These are phyloP conservation scores for Alternaria angustiovoidea DNA, from an alignment of 2,329 filamentous ascomycete genomes.

Conservation along the genomic window DNA sequence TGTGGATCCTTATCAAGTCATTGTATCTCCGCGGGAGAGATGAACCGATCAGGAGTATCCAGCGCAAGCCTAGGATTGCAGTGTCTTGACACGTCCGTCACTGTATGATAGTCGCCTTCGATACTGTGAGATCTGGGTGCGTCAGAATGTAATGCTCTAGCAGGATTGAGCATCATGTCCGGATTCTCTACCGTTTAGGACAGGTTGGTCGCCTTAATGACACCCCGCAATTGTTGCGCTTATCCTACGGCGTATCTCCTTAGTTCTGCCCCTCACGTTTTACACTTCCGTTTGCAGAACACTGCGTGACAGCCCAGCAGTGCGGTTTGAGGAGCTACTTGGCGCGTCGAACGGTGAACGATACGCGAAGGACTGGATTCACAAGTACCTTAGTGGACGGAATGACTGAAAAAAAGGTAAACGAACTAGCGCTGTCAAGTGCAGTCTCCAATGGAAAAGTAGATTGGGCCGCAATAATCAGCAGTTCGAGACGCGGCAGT, in stretches of 20 bases:
- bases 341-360: constrained; percentile 30
- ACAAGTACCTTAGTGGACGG: background rate
- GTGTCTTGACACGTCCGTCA: background rate
- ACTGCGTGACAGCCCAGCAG: constrained; percentile 7
- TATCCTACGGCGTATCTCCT: background rate
- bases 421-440: constrained; percentile 5
- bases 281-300: background rate
- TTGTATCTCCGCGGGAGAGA: background rate
- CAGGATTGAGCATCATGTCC: background rate
- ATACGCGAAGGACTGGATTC: background rate
- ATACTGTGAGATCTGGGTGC: background rate
- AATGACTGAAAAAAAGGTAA: constrained; percentile 2
- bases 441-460: background rate
- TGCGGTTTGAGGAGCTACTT: constrained; percentile 17
- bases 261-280: background rate
- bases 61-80: background rate
- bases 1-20: background rate
- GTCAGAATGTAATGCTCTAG: background rate
- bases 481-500: background rate
- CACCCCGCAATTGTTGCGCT: background rate
- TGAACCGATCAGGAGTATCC: background rate
- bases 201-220: background rate
- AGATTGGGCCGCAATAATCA: constrained; percentile 16
- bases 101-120: background rate
- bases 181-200: background rate